phyloP scores from a whole-genome alignment of 305 asterid genomes.

The Fraxinus greggii region DNA sequence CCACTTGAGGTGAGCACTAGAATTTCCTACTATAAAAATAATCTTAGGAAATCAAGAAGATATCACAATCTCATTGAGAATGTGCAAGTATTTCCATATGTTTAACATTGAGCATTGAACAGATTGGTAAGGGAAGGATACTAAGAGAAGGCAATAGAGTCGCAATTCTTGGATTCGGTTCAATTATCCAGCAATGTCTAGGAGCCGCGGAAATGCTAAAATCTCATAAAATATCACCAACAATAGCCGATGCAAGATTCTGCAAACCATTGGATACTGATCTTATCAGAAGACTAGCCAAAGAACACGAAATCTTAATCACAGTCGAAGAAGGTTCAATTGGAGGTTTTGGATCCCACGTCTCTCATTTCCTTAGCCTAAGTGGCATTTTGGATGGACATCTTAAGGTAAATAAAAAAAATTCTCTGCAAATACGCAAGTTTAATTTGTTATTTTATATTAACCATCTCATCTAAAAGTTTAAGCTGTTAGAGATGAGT shows the following conservation, averaged over 20 bases:
- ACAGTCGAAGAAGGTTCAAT: conserved; percentile 73
- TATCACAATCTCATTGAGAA: not conserved
- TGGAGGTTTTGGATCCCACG: conserved; percentile 68
- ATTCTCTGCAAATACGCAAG: not conserved
- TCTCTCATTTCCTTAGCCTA: conserved; percentile 53
- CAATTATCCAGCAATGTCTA: conserved; percentile 55
- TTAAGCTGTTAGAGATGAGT: not conserved
- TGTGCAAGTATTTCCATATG: not conserved
- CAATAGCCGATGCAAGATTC: conserved; percentile 69
- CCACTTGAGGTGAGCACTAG: conserved; percentile 46
- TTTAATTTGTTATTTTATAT: not conserved
- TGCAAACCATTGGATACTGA: conserved; percentile 70
- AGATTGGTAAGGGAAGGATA: conserved; percentile 64
- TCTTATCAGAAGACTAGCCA: conserved; percentile 39
- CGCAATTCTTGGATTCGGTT: conserved; percentile 63
- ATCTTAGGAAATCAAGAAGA: not conserved
- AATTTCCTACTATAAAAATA: not conserved
- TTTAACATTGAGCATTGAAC: not conserved
- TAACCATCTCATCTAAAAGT: not conserved
- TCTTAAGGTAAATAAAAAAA: conserved; percentile 40
- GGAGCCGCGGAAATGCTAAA: conserved; percentile 51
- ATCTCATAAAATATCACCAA: conserved; percentile 33
- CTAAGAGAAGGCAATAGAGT: conserved; percentile 51
- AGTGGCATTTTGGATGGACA: conserved; percentile 56
- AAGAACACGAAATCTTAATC: conserved; percentile 53